These are phyloP conservation scores for Cladosporium colombiae DNA, from an alignment of 2,329 filamentous ascomycete genomes.

Conservation along the genomic window DNA sequence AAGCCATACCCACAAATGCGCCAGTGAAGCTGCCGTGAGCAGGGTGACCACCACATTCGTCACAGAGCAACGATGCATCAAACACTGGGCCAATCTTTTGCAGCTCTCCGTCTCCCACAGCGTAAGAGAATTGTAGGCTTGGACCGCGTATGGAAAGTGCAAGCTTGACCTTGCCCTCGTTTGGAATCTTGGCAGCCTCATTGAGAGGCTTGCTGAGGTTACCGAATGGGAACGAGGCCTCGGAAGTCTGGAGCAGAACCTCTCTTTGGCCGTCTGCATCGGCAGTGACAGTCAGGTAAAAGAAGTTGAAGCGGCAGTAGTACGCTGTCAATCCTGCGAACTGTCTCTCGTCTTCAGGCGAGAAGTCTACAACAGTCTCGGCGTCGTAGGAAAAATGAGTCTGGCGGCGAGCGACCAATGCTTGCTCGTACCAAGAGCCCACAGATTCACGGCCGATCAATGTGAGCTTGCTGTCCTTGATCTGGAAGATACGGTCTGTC, in stretches of 20 bases:
- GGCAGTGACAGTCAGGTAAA: constrained; percentile 15
- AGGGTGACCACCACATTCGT: constrained; percentile 18
- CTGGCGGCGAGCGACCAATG: constrained; percentile 16
- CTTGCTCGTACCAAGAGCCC: constrained; percentile 17
- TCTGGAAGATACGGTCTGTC: constrained; percentile 14
- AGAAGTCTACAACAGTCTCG: constrained; percentile 18
- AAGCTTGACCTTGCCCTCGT: constrained; percentile 19
- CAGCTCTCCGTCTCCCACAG: constrained; percentile 11
- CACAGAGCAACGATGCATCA: constrained; percentile 15
- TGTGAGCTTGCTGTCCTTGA: constrained; percentile 6
- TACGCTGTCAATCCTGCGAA: constrained; percentile 20
- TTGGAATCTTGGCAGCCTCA: constrained; percentile 8
- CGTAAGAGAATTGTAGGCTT: constrained; percentile 15
- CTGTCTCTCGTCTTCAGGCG: constrained; percentile 18
- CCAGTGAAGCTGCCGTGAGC: constrained; percentile 20
- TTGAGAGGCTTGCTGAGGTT: constrained; percentile 13
- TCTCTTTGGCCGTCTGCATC: constrained; percentile 18
- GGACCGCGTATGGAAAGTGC: constrained; percentile 15
- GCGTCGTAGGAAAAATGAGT: constrained; percentile 21
- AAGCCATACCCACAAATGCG: constrained; percentile 19
- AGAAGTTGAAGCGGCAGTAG: constrained; percentile 22
- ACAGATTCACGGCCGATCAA: constrained; percentile 16
- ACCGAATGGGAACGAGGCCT: constrained; percentile 14
- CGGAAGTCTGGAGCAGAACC: constrained; percentile 16
- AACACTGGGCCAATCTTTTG: constrained; percentile 14